Base-by-base conservation (phyloP, 129 eudicot species). In the Helianthus annuus region DNA sequence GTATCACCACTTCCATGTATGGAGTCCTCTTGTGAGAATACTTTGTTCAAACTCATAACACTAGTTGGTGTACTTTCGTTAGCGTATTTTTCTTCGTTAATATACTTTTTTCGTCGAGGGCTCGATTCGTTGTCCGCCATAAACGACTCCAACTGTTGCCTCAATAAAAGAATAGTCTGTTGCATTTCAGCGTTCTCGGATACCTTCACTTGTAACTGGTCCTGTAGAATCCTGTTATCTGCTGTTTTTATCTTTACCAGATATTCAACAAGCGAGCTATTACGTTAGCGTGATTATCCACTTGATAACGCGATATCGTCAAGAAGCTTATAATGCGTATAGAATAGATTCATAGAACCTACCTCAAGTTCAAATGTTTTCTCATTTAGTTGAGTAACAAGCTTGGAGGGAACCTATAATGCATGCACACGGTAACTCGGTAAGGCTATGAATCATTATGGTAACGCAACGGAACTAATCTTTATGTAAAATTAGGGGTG, bases 281-380 rank as follows among this genome's bases (percentile, higher is more conserved):
- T 27, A 45, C 61, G 65, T 83, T 61, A 78, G 80, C 68, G 40
- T 10, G 55, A 48, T 55, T 55, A 70, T 68, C 34, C 69, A 70
- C 58, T 69, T 51, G 11, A 65, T 27, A 55, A 17, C 19, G 36
- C 22, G 22, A 19, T 19, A 19, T 19, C 22, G 22, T 19, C 22
- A 19, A 19, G 22, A 19, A 19, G 22, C 22, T 19, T 19, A 19
- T 13, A 32, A 66, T 46, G 14, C 48, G 74, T 42, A 59, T 17
- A 64, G 56, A n/a, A 32, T 79, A 70, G 6, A 71, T 60, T 72
- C 48, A 32, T 79, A 70, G 4, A 71, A 64, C 75, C 48, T 70
- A 91, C 97, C 95, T 91, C 97, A 77, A 91, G 95, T 73, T 91
- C 97, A 62, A 88, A 91, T 16, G 83, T 80, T 70, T 88, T 91